Percentiles rank a stretch among this genome's conserved stretches.
Evolutionary conservation across 352 stramenopile genomes (phyloP).

Genomic region (Globisporangium viniferum): DNA sequence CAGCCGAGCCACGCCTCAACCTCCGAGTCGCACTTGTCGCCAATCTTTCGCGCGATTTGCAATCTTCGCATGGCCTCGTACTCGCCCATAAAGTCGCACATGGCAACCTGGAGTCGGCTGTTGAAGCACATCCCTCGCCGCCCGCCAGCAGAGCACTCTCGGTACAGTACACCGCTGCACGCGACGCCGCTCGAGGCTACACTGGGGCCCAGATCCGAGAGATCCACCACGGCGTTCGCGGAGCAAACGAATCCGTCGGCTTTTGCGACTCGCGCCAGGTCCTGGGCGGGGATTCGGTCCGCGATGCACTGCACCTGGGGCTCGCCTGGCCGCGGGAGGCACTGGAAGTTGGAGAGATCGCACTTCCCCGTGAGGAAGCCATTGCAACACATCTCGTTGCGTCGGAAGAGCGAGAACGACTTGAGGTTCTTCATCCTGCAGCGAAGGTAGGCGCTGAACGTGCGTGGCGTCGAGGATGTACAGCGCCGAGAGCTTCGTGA

Average conservation of each 20-base stretch:
- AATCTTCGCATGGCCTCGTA: too few species aligned
- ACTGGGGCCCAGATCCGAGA: not conserved
- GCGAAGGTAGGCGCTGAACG: constrained; percentile 20
- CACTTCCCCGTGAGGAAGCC: constrained; percentile 12
- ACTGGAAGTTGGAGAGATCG: not conserved
- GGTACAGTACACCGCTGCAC: not conserved
- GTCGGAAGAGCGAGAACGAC: not conserved
- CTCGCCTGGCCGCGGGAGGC: not conserved
- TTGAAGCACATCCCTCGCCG: too few species aligned
- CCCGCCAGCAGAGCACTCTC: not conserved
- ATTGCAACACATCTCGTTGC: constrained; percentile 21
- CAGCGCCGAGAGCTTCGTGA: constrained; percentile 20
- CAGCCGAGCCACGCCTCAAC: too few species aligned
- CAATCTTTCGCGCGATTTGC: too few species aligned
- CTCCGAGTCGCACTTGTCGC: too few species aligned
- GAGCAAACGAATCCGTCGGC: not conserved
- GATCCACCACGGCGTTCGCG: not conserved
- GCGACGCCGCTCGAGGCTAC: not conserved
- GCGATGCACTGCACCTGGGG: not conserved
- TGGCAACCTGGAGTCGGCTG: too few species aligned
- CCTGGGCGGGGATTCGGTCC: not conserved
- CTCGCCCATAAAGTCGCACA: too few species aligned
- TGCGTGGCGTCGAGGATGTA: constrained; percentile 30
- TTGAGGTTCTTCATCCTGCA: constrained; percentile 19
- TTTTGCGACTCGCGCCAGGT: not conserved